Evolutionary conservation across 2,329 filamentous ascomycete genomes (phyloP), one percentile per base, ranked within the genome.

Genomic region (Ophiocordyceps sinensis): DNA sequence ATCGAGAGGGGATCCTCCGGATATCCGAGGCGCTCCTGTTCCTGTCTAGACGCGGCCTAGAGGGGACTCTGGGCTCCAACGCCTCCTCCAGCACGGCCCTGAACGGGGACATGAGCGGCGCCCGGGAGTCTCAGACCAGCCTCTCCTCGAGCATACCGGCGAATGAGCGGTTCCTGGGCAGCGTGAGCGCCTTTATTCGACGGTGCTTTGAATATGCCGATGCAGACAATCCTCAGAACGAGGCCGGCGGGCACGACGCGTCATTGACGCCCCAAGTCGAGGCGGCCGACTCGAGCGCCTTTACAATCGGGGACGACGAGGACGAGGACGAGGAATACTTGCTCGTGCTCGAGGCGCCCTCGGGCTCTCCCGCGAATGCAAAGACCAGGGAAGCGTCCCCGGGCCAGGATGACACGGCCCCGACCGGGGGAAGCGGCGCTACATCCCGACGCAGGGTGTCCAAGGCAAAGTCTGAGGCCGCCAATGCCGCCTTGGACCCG

Each of bases 141-240:
- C 61, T 63, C 49, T 66, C 60, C 38, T 56, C 61, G 1, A 71
- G 70, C n/a, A 65, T 70, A 52, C 67, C 84, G 42, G 76, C 80
- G 34, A 91, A 93, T 49, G 91, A 96, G 60, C 77, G 80, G 41
- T 96, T 98, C 55, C 65, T 98, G 23, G 85, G 82, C 46, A 94
- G 88, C 46, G 87, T 98, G 40, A 94, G 86, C 51, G 87, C 87
- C 3, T 98, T 98, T 56, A 98, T 96, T 45, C 75, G 88, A 48
- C 76, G 91, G 44, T 98, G 91, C 61, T 98, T 98, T 49, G 91
- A 98, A 61, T 98, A 98, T 55, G 91, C 91, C 6, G 91, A 98
- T 54, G 89, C 91, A 1, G 89, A 93, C 53, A 81, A 84, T 47
- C 79, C 82, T 1, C 70, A 73, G 56, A 73, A 78, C 47, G 70